Percentiles rank a stretch among this genome's conserved stretches.
Conservation (phyloP, 352 stramenopile genomes). For the Pythium pyrilobum region DNA sequence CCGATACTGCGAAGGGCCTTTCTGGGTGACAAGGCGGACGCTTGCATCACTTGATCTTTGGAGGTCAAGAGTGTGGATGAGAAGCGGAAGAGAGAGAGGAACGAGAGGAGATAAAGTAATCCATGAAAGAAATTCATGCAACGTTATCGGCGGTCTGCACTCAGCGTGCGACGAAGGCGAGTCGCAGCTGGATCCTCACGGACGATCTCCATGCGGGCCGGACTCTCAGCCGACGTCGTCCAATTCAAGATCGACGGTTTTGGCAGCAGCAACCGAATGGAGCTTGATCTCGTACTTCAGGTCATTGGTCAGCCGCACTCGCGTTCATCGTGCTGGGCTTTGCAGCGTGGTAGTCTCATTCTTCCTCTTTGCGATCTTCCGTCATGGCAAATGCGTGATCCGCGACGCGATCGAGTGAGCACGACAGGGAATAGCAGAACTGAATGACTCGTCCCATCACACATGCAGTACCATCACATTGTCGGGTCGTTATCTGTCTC, state of each 20-base stretch:
- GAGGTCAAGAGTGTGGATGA: neutral
- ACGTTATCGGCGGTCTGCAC: too few relatives aligned
- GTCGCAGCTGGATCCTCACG: too few relatives aligned
- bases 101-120: constrained; percentile 10
- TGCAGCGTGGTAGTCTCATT: constrained; percentile 74
- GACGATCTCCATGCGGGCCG: too few relatives aligned
- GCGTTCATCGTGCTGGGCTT: constrained; percentile 73
- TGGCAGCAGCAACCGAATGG: too few relatives aligned
- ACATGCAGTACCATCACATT: neutral
- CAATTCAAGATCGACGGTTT: too few relatives aligned
- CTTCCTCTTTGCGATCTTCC: constrained; percentile 85
- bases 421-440: constrained; percentile 20
- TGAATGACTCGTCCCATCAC: neutral
- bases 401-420: constrained; percentile 73
- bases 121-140: neutral
- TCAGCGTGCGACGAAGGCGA: too few relatives aligned
- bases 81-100: neutral
- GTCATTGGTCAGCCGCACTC: too few relatives aligned
- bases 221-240: too few relatives aligned
- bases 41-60: neutral
- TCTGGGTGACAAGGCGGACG: too few relatives aligned
- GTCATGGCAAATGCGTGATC: constrained; percentile 73
- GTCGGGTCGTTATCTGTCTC: too few relatives aligned
- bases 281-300: too few relatives aligned
- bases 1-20: too few relatives aligned